Evolutionary conservation across 805 yeast genomes (phyloP).

Genomic region (Candida ovalis): DNA sequence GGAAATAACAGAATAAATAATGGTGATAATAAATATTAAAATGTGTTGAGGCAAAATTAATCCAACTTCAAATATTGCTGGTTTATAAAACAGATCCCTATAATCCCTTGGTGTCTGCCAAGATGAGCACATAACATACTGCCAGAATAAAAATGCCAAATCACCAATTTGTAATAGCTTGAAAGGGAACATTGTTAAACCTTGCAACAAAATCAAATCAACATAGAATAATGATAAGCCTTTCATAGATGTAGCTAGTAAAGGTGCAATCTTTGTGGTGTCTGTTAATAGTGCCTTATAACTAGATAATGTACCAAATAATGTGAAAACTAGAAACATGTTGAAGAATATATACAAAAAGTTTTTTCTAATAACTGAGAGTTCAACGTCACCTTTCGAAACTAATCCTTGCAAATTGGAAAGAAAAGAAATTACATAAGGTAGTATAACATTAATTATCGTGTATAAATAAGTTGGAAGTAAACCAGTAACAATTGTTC

Average conservation of each 20-base stretch:
- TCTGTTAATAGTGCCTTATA: constrained; percentile 54
- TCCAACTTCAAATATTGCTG: constrained; percentile 59
- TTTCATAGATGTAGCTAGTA: constrained; percentile 50
- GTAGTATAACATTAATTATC: constrained; percentile 47
- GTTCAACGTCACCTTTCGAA: constrained; percentile 56
- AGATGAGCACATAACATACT: constrained; percentile 32
- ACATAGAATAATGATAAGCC: constrained; percentile 51
- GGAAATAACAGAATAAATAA: constrained; percentile 58
- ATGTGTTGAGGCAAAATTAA: constrained; percentile 60
- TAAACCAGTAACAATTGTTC: constrained; percentile 57
- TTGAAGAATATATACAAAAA: constrained; percentile 59
- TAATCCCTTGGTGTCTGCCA: constrained; percentile 50
- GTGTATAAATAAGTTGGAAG: constrained; percentile 60
- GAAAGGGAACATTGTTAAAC: constrained; percentile 60
- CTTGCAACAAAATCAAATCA: constrained; percentile 66
- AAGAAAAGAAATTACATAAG: constrained; percentile 51
- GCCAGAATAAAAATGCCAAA: constrained; percentile 42
- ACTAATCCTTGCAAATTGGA: constrained; percentile 49
- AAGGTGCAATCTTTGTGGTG: constrained; percentile 55
- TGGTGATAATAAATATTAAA: constrained; percentile 52
- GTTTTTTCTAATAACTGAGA: constrained; percentile 54
- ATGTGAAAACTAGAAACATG: constrained; percentile 56
- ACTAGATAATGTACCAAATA: constrained; percentile 60
- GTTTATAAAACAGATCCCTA: constrained; percentile 49
- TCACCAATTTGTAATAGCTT: constrained; percentile 54